Conservation (phyloP, 2,329 filamentous ascomycete genomes). For the Ceratocystis eucalypticola region DNA sequence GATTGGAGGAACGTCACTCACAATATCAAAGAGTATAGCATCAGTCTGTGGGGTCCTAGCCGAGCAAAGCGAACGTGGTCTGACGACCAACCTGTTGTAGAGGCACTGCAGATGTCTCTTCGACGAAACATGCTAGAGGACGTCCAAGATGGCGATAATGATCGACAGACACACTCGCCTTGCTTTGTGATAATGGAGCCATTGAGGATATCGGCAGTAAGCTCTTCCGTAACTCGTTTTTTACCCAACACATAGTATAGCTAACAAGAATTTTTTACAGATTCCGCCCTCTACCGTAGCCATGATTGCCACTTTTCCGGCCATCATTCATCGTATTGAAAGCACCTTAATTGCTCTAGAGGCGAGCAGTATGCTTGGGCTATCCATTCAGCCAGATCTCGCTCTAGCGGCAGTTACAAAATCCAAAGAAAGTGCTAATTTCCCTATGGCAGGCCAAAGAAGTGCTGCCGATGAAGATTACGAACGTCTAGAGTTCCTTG, state of each 20-base stretch:
- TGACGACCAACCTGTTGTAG: conserved; percentile 65
- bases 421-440: conserved; percentile 71
- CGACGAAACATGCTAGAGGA: conserved; percentile 76
- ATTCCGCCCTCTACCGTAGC: conserved; percentile 55
- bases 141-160: conserved; percentile 38
- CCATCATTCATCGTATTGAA: conserved; percentile 73
- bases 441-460: conserved; percentile 51
- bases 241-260: not conserved
- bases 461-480: conserved; percentile 92
- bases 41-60: conserved; percentile 55
- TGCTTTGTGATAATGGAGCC: conserved; percentile 67
- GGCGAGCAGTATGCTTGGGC: conserved; percentile 49
- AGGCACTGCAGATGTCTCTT: conserved; percentile 58
- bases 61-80: conserved; percentile 41
- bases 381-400: conserved; percentile 51
- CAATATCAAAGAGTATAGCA: conserved; percentile 71
- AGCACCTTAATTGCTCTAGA: conserved; percentile 69
- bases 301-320: conserved; percentile 64
- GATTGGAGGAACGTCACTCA: conserved; percentile 30
- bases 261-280: conserved; percentile 29
- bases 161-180: conserved; percentile 26
- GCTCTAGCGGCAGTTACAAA: conserved; percentile 88
- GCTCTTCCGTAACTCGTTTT: conserved; percentile 24
- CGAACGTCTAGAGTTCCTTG: conserved; percentile 83
- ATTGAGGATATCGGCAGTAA: conserved; percentile 60